Base-by-base conservation (phyloP, 2,329 filamentous ascomycete genomes). In the Thermoascus crustaceus region DNA sequence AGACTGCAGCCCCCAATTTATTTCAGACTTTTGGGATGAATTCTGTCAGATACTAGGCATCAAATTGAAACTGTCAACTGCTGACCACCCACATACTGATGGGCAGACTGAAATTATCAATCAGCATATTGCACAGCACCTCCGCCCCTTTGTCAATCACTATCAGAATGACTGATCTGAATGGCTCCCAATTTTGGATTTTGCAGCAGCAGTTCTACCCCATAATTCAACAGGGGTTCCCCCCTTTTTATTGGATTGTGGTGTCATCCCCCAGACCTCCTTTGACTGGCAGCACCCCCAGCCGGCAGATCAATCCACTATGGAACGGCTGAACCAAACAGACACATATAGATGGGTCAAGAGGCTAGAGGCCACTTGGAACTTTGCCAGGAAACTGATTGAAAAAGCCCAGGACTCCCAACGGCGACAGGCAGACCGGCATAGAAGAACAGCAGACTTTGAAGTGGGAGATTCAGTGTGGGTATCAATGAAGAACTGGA, bases 41-140 rank as follows among this genome's bases (percentile, higher is more conserved):
- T 23, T 47, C 5, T 41, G 34, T 14, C 11, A 18, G 4, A 18
- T 34, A 0, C 19, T 43, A 3, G 8, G 26, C 2, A 41, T 44
- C 5, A 29, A 34, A n/a, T 4, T 18, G 1, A 35, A 30, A 11
- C 31, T 42, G 4, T 42, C 36, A 11, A 42, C 36, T 1, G 37
- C 37, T 10, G 13, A 30, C 4, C 30, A 40, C 26, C 29, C 38
- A 7, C 33, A 37, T 9, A 37, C 38, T 4, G 29, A 40, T 20
- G 34, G 38, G 2, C 38, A 44, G 14, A 41, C 38, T 1, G 38
- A 46, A 20, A 35, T 32, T 3, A 4, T n/a, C 1, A 46, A 46
- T 19, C 5, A 36, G 6, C 14, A 24, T 7, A 30, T 46, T 3
- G 35, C 29, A 8, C 19, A 43, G 7, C 18, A 24, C 5, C 30